These are phyloP conservation scores for Corymbia maculata DNA, from an alignment of 345 rosid species.

Conservation along the genomic window DNA sequence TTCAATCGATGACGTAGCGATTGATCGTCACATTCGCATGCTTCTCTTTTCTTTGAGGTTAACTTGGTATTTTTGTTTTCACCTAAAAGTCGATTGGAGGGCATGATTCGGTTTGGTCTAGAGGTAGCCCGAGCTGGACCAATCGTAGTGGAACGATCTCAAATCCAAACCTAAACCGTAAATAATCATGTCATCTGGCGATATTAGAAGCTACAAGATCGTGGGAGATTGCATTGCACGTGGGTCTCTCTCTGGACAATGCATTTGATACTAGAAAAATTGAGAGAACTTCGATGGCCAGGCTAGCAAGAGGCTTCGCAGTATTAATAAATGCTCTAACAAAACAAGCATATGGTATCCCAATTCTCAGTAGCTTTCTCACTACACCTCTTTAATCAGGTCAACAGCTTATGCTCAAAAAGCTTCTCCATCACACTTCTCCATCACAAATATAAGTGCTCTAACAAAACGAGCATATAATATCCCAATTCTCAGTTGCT, in stretches of 20 bases:
- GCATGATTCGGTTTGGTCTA: neutral
- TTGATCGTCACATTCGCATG: neutral
- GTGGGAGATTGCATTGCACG: neutral
- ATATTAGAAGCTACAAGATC: neutral
- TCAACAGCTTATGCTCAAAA: constrained; percentile 2
- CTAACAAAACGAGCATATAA: neutral
- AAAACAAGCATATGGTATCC: neutral
- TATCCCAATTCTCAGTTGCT: constrained; percentile 1
- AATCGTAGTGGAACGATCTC: neutral
- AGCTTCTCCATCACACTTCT: constrained; percentile 15
- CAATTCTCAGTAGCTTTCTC: constrained; percentile 11
- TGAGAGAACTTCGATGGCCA: neutral
- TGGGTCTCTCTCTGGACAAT: neutral
- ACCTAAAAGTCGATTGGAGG: neutral
- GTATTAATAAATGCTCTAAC: neutral
- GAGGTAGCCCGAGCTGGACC: neutral
- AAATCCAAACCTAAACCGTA: neutral
- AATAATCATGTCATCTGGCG: neutral
- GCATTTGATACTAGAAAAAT: neutral
- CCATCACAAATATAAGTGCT: neutral
- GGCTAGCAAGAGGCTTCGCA: neutral
- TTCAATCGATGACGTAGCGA: neutral
- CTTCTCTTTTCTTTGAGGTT: neutral
- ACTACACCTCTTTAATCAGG: neutral
- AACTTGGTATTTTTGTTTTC: neutral